Evolutionary conservation across 805 yeast species (phyloP).

Genomic region (Cyberlindnera misumaiensis): DNA sequence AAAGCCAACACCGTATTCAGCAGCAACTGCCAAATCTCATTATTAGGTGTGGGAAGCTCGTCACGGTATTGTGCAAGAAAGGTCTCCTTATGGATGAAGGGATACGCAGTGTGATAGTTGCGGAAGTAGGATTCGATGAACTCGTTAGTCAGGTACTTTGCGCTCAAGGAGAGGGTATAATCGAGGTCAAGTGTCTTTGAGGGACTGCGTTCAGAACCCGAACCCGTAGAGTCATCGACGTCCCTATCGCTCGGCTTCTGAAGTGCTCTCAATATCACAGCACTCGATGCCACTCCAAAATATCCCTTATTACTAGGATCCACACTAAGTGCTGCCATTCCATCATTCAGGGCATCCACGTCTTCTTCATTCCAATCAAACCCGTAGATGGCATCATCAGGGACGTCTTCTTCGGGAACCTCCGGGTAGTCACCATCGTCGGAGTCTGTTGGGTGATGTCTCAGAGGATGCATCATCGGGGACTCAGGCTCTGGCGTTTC

Average conservation of each 20-base stretch:
- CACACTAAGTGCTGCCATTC: conserved; percentile 57
- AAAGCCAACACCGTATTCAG: conserved; percentile 53
- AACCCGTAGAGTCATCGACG: conserved; percentile 10
- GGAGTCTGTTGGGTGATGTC: background rate
- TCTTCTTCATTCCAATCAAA: conserved; percentile 58
- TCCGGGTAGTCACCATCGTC: conserved; percentile 19
- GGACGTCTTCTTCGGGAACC: conserved; percentile 30
- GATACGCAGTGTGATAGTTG: conserved; percentile 55
- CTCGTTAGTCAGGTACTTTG: conserved; percentile 26
- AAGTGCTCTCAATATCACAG: conserved; percentile 45
- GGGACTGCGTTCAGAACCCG: conserved; percentile 19
- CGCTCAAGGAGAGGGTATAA: conserved; percentile 22
- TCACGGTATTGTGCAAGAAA: conserved; percentile 42
- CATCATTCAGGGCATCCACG: conserved; percentile 38
- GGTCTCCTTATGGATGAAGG: conserved; percentile 50
- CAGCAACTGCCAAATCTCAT: conserved; percentile 45
- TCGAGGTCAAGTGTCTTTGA: conserved; percentile 20
- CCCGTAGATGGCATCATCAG: conserved; percentile 42
- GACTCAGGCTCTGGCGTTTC: background rate
- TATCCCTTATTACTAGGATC: conserved; percentile 52
- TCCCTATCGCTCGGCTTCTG: conserved; percentile 28
- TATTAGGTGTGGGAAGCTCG: conserved; percentile 34
- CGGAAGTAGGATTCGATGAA: conserved; percentile 47
- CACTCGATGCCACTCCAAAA: conserved; percentile 58
- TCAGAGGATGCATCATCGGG: conserved; percentile 2